Percentiles rank a stretch among this genome's conserved stretches.
phyloP scores from a whole-genome alignment of 1,139 yeast genomes.

The Suhomyces bokatorum region DNA sequence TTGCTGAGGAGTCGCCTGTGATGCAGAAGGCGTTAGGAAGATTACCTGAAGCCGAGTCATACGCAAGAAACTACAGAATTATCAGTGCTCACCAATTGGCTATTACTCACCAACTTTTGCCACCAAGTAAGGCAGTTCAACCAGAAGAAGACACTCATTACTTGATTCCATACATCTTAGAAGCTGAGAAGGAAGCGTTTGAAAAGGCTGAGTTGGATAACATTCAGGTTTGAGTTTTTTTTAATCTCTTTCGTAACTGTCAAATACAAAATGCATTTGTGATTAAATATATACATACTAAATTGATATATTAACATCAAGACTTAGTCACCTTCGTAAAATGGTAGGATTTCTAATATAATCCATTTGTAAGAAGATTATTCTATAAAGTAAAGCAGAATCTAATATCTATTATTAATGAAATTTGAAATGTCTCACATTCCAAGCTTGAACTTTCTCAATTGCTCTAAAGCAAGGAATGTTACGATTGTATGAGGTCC shows the following conservation, averaged over 20 bases:
- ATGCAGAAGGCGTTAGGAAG: slow-evolving; percentile 87
- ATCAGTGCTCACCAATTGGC: slow-evolving; percentile 90
- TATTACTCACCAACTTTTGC: slow-evolving; percentile 81
- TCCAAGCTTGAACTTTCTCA: slow-evolving; percentile 59
- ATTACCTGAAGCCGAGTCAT: slow-evolving; percentile 78
- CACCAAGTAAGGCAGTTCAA: slow-evolving; percentile 74
- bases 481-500: slow-evolving; percentile 91
- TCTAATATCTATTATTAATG: slow-evolving; percentile 5
- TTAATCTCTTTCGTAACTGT: background rate
- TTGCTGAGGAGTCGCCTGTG: slow-evolving; percentile 83
- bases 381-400: slow-evolving; percentile 1
- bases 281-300: background rate
- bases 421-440: slow-evolving; percentile 27
- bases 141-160: slow-evolving; percentile 85
- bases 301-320: too few species aligned
- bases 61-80: slow-evolving; percentile 90
- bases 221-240: slow-evolving; percentile 43
- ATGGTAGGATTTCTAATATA: too few species aligned
- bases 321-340: too few species aligned
- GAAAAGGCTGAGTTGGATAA: slow-evolving; percentile 90
- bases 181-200: slow-evolving; percentile 88
- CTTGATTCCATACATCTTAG: slow-evolving; percentile 84
- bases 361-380: background rate
- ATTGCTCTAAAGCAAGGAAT: slow-evolving; percentile 76
- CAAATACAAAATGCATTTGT: background rate